These are phyloP conservation scores for Manihot esculenta DNA, from an alignment of 441 rosid species.

Conservation along the genomic window DNA sequence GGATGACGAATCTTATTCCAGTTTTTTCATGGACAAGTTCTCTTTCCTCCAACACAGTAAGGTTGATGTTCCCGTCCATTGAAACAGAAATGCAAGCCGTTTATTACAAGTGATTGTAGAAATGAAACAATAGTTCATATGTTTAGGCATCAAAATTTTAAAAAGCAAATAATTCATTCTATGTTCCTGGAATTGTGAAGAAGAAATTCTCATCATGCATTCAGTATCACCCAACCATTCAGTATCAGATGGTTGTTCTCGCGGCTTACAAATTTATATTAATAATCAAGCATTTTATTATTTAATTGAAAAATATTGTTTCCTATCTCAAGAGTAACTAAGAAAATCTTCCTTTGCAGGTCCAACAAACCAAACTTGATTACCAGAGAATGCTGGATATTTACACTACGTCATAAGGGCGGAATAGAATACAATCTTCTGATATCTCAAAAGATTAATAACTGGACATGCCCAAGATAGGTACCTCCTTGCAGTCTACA, in stretches of 20 bases:
- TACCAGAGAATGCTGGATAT: constrained; percentile 12
- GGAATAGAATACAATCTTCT: constrained; percentile 8
- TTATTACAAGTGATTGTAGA: too few species aligned
- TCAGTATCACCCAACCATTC: not conserved
- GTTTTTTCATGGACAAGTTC: too few species aligned
- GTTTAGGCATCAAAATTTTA: too few species aligned
- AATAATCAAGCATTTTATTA: not conserved
- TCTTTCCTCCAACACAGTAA: too few species aligned
- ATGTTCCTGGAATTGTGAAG: too few species aligned
- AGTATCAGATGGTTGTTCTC: not conserved
- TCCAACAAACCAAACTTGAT: constrained; percentile 9
- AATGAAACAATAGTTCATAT: too few species aligned
- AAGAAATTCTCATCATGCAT: not conserved
- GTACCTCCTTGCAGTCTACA: constrained; percentile 4
- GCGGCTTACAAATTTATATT: not conserved
- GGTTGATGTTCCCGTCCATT: too few species aligned
- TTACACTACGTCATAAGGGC: constrained; percentile 21
- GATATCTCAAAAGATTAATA: not conserved
- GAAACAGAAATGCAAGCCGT: too few species aligned
- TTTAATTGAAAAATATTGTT: not conserved
- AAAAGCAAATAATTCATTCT: too few species aligned
- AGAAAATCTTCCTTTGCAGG: not conserved
- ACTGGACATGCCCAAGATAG: constrained; percentile 3
- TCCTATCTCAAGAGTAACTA: not conserved
- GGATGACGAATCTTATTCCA: too few species aligned